phyloP scores from a whole-genome alignment of 164 flowering plant species.

The Magnolia changhungtana region DNA sequence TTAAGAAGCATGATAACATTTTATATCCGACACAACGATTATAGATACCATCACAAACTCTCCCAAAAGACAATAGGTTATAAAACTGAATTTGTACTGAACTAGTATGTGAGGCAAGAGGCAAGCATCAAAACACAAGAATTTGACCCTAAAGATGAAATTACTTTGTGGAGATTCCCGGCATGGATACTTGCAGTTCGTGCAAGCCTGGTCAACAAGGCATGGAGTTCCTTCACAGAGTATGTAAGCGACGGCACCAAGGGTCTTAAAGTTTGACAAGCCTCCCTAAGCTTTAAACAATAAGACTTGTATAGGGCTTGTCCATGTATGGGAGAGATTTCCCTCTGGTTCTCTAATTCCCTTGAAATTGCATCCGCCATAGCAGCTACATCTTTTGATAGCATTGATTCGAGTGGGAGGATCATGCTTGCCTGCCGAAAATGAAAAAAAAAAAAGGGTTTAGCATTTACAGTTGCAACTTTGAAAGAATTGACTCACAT shows the following conservation, averaged over 20 bases:
- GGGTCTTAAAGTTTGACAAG: conserved; percentile 57
- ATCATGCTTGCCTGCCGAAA: conserved; percentile 57
- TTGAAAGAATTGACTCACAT: background rate
- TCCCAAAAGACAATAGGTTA: background rate
- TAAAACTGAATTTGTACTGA: background rate
- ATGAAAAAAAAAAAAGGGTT: background rate
- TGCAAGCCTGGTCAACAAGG: conserved; percentile 70
- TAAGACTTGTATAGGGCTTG: conserved; percentile 92
- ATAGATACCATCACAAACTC: background rate
- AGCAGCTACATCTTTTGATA: conserved; percentile 84
- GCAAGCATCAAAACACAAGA: background rate
- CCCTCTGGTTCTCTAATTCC: conserved; percentile 66
- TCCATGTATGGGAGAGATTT: conserved; percentile 85
- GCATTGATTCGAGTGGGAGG: conserved; percentile 79
- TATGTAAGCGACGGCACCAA: conserved; percentile 61
- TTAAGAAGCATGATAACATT: background rate
- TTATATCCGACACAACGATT: background rate
- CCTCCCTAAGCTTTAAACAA: conserved; percentile 57
- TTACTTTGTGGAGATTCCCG: conserved; percentile 84
- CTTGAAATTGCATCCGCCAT: conserved; percentile 74
- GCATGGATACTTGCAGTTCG: conserved; percentile 89
- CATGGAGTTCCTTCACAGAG: conserved; percentile 70
- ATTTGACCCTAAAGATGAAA: background rate
- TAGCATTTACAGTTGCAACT: background rate
- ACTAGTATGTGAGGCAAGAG: conserved; percentile 2